These are phyloP conservation scores for Cercospora canescens DNA, from an alignment of 2,329 filamentous ascomycete species.

Conservation along the genomic window DNA sequence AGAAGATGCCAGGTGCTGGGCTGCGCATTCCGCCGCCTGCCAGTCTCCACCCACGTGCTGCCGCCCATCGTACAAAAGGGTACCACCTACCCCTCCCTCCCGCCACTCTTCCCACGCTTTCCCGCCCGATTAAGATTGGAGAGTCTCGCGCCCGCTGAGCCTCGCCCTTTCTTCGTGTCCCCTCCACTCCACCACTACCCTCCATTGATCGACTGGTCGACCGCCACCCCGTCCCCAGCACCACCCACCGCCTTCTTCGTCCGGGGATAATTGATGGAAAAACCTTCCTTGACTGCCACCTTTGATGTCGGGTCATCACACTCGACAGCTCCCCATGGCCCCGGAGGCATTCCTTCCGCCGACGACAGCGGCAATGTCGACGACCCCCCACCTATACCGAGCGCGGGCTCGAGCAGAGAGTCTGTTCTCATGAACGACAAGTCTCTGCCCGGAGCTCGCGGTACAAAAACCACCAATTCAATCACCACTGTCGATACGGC, in stretches of 20 bases:
- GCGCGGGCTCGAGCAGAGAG: slow-evolving; percentile 30
- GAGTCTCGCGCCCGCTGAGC: not conserved
- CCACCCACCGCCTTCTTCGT: slow-evolving; percentile 11
- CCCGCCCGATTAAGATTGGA: not conserved
- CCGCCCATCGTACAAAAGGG: slow-evolving; percentile 3
- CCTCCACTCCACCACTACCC: not conserved
- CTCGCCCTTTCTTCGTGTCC: slow-evolving; percentile 11
- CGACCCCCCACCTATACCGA: slow-evolving; percentile 34
- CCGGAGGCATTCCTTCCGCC: slow-evolving; percentile 22
- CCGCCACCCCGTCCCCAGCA: slow-evolving; percentile 6
- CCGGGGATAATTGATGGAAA: slow-evolving; percentile 29
- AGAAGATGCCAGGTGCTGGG: slow-evolving; percentile 19
- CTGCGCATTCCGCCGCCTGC: slow-evolving; percentile 15
- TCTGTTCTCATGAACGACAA: slow-evolving; percentile 29
- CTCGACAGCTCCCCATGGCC: slow-evolving; percentile 24
- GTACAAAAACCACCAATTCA: slow-evolving; percentile 19
- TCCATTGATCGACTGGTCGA: too few relatives aligned
- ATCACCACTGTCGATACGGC: slow-evolving; percentile 17
- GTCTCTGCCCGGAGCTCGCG: slow-evolving; percentile 29
- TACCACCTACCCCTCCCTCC: slow-evolving; percentile 1
- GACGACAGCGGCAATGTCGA: slow-evolving; percentile 30
- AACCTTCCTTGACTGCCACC: slow-evolving; percentile 24
- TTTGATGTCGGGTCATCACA: slow-evolving; percentile 25
- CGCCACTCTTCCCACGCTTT: not conserved
- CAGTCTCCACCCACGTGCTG: slow-evolving; percentile 7